These are phyloP conservation scores for Zygnema circumcarinatum DNA, from an alignment of 139 green algal species.

Conservation along the genomic window DNA sequence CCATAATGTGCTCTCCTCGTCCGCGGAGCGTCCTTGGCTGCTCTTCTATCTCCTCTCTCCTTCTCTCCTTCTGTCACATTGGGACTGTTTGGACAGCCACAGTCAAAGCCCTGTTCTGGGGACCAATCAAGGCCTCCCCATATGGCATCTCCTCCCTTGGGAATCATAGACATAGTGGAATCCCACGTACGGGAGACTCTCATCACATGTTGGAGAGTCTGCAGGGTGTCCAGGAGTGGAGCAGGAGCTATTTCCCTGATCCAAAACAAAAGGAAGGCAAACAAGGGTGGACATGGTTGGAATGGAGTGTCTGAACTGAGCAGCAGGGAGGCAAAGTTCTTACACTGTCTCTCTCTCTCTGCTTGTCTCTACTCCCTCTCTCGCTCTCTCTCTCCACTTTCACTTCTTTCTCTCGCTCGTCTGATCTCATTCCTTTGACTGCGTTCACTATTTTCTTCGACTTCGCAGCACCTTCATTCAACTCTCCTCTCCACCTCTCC, in stretches of 20 bases:
- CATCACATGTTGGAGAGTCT: slow-evolving; percentile 50
- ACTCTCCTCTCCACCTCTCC: too few species aligned
- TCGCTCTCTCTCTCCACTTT: too few species aligned
- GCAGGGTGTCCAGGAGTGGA: slow-evolving; percentile 19
- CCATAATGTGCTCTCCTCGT: neutral
- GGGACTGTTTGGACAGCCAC: neutral
- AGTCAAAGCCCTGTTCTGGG: slow-evolving; percentile 43
- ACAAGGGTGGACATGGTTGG: neutral
- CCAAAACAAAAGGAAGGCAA: neutral
- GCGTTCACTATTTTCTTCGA: too few species aligned
- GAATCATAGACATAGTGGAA: slow-evolving; percentile 76
- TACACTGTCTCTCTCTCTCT: too few species aligned
- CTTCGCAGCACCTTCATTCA: too few species aligned
- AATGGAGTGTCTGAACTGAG: neutral
- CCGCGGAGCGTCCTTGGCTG: too few species aligned
- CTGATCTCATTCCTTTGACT: too few species aligned
- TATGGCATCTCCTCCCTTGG: slow-evolving; percentile 73
- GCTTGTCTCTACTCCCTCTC: too few species aligned
- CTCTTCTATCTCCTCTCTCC: too few species aligned
- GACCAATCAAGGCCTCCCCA: slow-evolving; percentile 74
- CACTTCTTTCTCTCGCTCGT: too few species aligned
- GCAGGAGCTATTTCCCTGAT: slow-evolving; percentile 32
- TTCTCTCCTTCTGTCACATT: neutral
- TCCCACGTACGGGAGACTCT: slow-evolving; percentile 76
- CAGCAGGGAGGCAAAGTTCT: neutral